Evolutionary conservation across 306 rosid genomes (phyloP).

Genomic region (Lagenaria siceraria): DNA sequence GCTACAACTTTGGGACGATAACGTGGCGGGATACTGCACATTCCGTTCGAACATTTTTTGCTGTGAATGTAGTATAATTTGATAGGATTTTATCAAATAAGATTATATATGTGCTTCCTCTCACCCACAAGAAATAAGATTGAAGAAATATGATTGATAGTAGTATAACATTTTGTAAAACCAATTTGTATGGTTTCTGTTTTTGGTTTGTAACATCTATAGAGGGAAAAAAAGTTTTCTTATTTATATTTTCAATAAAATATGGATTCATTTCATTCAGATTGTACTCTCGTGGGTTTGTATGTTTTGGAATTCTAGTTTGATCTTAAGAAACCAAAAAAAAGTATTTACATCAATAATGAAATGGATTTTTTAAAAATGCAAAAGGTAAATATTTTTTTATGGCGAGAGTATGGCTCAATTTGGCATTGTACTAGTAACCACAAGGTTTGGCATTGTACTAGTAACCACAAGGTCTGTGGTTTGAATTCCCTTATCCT

Average conservation of each 20-base stretch:
- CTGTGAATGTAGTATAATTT: constrained; percentile 48
- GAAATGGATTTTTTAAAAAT: too few species aligned
- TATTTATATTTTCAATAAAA: neutral
- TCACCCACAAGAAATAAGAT: neutral
- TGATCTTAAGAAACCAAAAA: neutral
- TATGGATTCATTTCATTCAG: neutral
- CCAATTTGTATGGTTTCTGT: neutral
- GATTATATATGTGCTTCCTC: neutral
- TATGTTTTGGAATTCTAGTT: neutral
- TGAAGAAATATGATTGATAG: neutral
- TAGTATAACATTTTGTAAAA: neutral
- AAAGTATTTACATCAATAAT: too few species aligned
- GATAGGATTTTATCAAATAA: neutral
- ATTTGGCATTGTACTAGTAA: too few species aligned
- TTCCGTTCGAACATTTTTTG: constrained; percentile 50
- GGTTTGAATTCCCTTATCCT: too few species aligned
- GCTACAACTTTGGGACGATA: constrained; percentile 79
- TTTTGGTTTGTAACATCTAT: neutral
- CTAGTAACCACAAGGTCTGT: too few species aligned
- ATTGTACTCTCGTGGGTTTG: neutral
- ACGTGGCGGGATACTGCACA: constrained; percentile 64
- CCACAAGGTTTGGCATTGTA: too few species aligned
- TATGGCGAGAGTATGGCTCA: too few species aligned
- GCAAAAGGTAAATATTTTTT: too few species aligned
- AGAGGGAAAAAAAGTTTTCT: neutral